Conservation (phyloP, 164 flowering plant species). For the Piper longum region DNA sequence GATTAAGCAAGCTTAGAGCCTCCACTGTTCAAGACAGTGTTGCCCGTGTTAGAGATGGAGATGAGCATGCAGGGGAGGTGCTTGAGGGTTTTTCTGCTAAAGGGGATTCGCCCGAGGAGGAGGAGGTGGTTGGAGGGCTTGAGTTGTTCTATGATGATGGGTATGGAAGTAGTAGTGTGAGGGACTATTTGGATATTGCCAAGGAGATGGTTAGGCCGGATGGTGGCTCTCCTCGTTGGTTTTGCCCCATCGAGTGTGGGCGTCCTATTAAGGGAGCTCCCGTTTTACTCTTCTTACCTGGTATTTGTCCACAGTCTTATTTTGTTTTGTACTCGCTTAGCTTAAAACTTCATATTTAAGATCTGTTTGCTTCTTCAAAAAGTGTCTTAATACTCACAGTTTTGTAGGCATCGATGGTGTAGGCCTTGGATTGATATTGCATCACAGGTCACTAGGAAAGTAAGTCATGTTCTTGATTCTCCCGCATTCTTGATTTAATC, state of each 20-base stretch:
- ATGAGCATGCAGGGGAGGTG: not conserved
- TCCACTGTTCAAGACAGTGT: too few species aligned
- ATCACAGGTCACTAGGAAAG: constrained; percentile 73
- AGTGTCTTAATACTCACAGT: not conserved
- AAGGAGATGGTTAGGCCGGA: constrained; percentile 46
- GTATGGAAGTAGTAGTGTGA: constrained; percentile 42
- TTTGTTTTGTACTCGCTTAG: not conserved
- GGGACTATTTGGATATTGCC: constrained; percentile 49
- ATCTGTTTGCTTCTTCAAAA: not conserved
- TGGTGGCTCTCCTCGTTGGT: constrained; percentile 85
- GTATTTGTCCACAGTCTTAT: constrained; percentile 7
- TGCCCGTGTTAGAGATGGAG: not conserved
- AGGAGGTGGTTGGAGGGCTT: constrained; percentile 4
- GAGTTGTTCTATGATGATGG: constrained; percentile 66
- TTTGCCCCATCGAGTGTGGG: constrained; percentile 43
- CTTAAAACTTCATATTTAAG: not conserved
- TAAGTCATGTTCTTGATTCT: constrained; percentile 13
- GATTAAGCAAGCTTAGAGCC: too few species aligned
- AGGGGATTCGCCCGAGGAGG: not conserved
- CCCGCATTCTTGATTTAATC: not conserved
- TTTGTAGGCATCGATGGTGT: constrained; percentile 64
- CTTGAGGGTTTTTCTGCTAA: not conserved
- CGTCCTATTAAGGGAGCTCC: constrained; percentile 47
- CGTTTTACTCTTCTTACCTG: constrained; percentile 57
- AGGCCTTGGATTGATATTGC: constrained; percentile 66